Evolutionary conservation across 2,329 filamentous ascomycete genomes (phyloP).

Genomic region (Aschersonia sp.): DNA sequence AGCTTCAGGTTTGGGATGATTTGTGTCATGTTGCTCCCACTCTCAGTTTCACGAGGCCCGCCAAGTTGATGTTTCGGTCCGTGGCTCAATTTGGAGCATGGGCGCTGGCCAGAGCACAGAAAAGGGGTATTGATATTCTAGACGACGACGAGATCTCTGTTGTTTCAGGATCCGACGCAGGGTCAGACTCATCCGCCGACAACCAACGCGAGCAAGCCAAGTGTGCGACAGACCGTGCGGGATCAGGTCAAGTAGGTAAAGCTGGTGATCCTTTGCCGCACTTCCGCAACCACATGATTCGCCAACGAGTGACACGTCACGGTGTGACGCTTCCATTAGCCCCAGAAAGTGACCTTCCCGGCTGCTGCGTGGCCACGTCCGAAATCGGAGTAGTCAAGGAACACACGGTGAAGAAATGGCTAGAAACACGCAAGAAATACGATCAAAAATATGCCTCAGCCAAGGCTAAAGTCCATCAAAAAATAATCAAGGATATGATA

Average conservation of each 20-base stretch:
- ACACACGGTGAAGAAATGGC: slow-evolving; percentile 70
- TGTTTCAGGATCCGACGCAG: slow-evolving; percentile 46
- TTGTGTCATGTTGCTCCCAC: slow-evolving; percentile 86
- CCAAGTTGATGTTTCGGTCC: slow-evolving; percentile 89
- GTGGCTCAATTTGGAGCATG: slow-evolving; percentile 89
- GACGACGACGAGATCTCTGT: slow-evolving; percentile 66
- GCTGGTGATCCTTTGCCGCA: slow-evolving; percentile 71
- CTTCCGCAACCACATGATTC: slow-evolving; percentile 81
- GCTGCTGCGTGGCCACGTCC: slow-evolving; percentile 43
- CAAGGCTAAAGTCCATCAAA: slow-evolving; percentile 58
- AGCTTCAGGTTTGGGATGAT: slow-evolving; percentile 92
- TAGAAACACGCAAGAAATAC: slow-evolving; percentile 57
- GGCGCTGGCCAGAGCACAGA: slow-evolving; percentile 72
- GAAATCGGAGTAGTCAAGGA: slow-evolving; percentile 70
- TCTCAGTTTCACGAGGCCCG: slow-evolving; percentile 88
- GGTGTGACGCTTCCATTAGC: slow-evolving; percentile 59
- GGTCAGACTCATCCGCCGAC: slow-evolving; percentile 11
- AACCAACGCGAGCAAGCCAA: slow-evolving; percentile 8
- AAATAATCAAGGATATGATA: slow-evolving; percentile 57
- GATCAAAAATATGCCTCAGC: slow-evolving; percentile 56
- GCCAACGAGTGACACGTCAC: slow-evolving; percentile 69
- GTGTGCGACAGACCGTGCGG: slow-evolving; percentile 8
- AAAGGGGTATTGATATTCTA: slow-evolving; percentile 63
- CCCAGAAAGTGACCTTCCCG: slow-evolving; percentile 48
- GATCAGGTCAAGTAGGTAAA: slow-evolving; percentile 48